Evolutionary conservation across 352 stramenopile genomes (phyloP), one percentile per base, ranked within the genome.

Genomic region (Pythium dissimile): DNA sequence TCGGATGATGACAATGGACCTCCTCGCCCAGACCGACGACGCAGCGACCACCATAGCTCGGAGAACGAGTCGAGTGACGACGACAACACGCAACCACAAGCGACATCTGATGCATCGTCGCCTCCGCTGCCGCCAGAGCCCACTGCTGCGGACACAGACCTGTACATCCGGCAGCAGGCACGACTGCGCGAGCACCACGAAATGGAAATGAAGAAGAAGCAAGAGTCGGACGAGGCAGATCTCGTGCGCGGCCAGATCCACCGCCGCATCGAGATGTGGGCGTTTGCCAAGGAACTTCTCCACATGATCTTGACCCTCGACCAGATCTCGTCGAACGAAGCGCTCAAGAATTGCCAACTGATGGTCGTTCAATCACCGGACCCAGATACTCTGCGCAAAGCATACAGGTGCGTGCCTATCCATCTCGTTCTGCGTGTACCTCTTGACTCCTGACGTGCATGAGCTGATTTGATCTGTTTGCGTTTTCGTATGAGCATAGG

Each of bases 291-390:
- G 47, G 75, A 89, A 46, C 64, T 95, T 8, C 54, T 92, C 43
- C 83, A 89, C 54, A 76, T 95, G 76, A 90, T 95, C 26, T 60
- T 91, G 12, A 92, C 85, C 31, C 74, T 95, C n/a, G 76, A 93
- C 42, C 77, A 95, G 50, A 86, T 95, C 39, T 82, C 81, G 5
- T 75, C 71, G 1, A 88, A 75, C 30, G 77, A 92, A 21, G 77
- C 80, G 30, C 69, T 95, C 21, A 76, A 81, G 48, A 84, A 88
- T 31, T 89, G 75, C 16, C 80, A 91, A 53, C 37, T 93, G 18
- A 87, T 84, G 63, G 80, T 89, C 3, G 79, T 92, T 12, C 79
- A 93, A 53, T 90, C 83, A 1, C 84, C 79, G 0, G 83, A 92
- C 37, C 82, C 84, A 43, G 83, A 95, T 38, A 92, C 80, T 10